phyloP scores from a whole-genome alignment of 768 basidiomycete species.

The Rhodotorula graminis region DNA sequence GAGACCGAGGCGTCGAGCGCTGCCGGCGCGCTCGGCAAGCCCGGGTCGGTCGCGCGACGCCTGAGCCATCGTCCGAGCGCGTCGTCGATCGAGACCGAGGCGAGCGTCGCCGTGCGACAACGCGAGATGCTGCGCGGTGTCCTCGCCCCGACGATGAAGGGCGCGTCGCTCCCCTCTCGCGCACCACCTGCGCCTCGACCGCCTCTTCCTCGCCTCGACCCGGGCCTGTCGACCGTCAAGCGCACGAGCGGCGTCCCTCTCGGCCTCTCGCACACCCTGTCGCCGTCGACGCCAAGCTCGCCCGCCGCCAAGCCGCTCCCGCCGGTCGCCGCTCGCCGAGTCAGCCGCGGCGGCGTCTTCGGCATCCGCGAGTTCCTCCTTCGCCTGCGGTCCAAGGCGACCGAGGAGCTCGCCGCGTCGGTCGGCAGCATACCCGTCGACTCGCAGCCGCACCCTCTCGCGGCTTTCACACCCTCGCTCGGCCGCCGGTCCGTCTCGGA shows the following conservation, averaged over 20 bases:
- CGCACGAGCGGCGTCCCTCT: neutral
- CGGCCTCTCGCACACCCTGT: neutral
- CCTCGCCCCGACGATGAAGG: constrained; percentile 12
- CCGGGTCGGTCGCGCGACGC: neutral
- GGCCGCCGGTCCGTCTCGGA: constrained; percentile 25
- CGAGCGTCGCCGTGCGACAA: constrained; percentile 32
- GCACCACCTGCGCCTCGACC: constrained; percentile 23
- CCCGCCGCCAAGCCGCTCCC: neutral
- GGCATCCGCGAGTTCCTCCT: constrained; percentile 36
- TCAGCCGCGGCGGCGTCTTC: constrained; percentile 14
- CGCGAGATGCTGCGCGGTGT: constrained; percentile 37
- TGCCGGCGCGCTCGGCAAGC: neutral
- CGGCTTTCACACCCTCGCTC: neutral
- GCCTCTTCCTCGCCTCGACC: neutral
- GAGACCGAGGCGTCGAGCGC: constrained; percentile 12
- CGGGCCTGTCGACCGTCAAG: neutral
- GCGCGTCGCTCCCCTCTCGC: constrained; percentile 28
- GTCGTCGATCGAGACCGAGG: constrained; percentile 22
- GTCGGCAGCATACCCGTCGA: constrained; percentile 2
- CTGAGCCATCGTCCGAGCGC: neutral
- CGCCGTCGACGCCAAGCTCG: neutral
- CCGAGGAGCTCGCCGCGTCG: constrained; percentile 27
- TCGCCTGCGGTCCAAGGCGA: constrained; percentile 23
- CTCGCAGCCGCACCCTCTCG: too few relatives aligned
- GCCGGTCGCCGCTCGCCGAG: constrained; percentile 13